These are phyloP conservation scores for Spinellus fusiger DNA, from an alignment of 192 early-diverging fungal genomes.

Conservation along the genomic window DNA sequence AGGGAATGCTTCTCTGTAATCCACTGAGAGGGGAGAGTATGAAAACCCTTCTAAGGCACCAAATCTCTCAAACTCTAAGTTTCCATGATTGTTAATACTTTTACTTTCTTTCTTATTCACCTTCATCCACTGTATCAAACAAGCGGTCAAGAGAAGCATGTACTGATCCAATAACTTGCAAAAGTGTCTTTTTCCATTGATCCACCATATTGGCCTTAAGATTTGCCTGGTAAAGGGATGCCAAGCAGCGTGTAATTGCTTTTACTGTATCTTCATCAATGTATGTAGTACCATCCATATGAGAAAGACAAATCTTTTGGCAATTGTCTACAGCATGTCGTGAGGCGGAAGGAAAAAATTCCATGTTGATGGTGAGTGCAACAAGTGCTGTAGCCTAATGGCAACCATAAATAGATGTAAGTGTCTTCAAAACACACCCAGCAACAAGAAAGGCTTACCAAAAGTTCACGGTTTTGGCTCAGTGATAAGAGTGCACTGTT, in stretches of 20 bases:
- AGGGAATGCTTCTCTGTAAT: conserved; percentile 37
- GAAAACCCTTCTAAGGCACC: neutral
- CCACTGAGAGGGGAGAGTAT: conserved; percentile 20
- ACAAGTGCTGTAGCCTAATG: conserved; percentile 35
- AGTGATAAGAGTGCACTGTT: conserved; percentile 38
- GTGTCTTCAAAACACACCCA: neutral
- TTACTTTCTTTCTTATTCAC: conserved; percentile 12
- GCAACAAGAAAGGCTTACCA: conserved; percentile 25
- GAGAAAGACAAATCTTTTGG: conserved; percentile 42
- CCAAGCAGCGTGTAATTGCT: conserved; percentile 35
- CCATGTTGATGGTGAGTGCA: conserved; percentile 38
- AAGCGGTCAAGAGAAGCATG: conserved; percentile 40
- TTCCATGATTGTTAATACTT: neutral
- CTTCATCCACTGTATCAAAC: conserved; percentile 50
- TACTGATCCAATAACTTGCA: conserved; percentile 40
- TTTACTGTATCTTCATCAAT: conserved; percentile 25
- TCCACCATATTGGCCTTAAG: conserved; percentile 34
- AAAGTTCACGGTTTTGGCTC: conserved; percentile 35
- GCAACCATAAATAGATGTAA: neutral
- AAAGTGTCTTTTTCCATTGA: conserved; percentile 37
- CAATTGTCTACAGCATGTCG: conserved; percentile 37
- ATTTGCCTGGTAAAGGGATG: conserved; percentile 32
- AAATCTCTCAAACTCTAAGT: neutral
- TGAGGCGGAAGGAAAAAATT: conserved; percentile 43
- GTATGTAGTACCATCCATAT: conserved; percentile 40